Percentiles rank a stretch among this genome's conserved stretches.
Conservation (phyloP, 768 basidiomycete species). For the Tulasnella sp. region DNA sequence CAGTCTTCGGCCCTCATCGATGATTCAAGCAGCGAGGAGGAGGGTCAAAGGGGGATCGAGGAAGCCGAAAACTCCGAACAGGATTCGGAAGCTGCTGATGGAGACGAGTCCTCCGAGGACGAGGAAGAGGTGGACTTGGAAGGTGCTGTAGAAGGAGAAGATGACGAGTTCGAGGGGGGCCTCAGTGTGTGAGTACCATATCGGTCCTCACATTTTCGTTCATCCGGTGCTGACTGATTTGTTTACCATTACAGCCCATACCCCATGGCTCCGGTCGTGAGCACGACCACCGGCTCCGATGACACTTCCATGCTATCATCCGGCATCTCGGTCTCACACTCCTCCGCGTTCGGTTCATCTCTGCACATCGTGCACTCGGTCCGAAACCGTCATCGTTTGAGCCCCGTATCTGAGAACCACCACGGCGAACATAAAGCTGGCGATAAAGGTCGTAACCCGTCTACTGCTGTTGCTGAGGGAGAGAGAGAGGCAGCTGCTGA, state of each 20-base stretch:
- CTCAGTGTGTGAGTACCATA: neutral
- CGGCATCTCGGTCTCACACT: slow-evolving; percentile 57
- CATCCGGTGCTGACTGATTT: neutral
- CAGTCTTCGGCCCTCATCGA: neutral
- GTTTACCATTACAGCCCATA: slow-evolving; percentile 18
- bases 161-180: slow-evolving; percentile 33
- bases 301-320: slow-evolving; percentile 51
- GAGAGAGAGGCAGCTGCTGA: neutral
- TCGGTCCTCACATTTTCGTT: neutral
- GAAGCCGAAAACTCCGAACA: neutral
- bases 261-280: slow-evolving; percentile 42
- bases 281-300: slow-evolving; percentile 68
- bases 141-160: slow-evolving; percentile 33
- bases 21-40: neutral
- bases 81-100: slow-evolving; percentile 23
- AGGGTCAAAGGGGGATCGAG: neutral
- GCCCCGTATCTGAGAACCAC: slow-evolving; percentile 64
- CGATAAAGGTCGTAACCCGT: neutral
- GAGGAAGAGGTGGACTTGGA: slow-evolving; percentile 22
- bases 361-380: slow-evolving; percentile 47
- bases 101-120: slow-evolving; percentile 4
- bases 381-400: slow-evolving; percentile 56
- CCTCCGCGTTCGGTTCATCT: slow-evolving; percentile 53
- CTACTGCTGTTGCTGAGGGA: neutral
- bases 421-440: slow-evolving; percentile 36